A percentile compares a stretch with the other conserved stretches of the same genome.
Conservation (phyloP, 78 protist species). For the Dictyostelium capitatum region DNA sequence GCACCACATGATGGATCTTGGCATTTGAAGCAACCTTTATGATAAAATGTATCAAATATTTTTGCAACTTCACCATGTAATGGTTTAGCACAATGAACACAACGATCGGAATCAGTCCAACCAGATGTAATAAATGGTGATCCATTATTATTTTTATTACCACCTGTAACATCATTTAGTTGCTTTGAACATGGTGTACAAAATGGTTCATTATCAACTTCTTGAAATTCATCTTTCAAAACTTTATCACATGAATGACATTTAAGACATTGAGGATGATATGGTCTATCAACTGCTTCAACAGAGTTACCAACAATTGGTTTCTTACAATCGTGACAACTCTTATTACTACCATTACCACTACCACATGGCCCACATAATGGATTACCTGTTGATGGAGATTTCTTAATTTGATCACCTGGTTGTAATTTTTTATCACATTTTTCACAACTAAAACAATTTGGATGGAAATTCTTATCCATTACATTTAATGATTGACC, state of each 20-base stretch:
- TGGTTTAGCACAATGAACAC: conserved; percentile 19
- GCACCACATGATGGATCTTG: conserved; percentile 3
- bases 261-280: conserved; percentile 47
- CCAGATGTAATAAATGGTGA: conserved; percentile 10
- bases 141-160: background rate
- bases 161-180: too few relatives aligned
- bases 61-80: conserved; percentile 30
- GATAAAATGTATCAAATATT: conserved; percentile 1
- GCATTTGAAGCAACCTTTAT: conserved; percentile 60
- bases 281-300: conserved; percentile 39
- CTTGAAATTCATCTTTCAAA: conserved; percentile 21
- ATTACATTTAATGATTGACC: conserved; percentile 23
- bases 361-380: conserved; percentile 55
- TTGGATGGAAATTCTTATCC: conserved; percentile 51
- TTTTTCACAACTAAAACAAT: conserved; percentile 51
- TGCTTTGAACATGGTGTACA: conserved; percentile 42
- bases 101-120: conserved; percentile 35
- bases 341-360: background rate
- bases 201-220: conserved; percentile 32
- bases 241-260: conserved; percentile 25
- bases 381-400: conserved; percentile 42
- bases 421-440: conserved; percentile 36
- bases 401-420: conserved; percentile 25
- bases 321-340: conserved; percentile 41
- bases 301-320: conserved; percentile 24